Evolutionary conservation across 129 eudicot genomes (phyloP), one percentile per base, ranked within the genome.

Genomic region (Tanacetum coccineum): DNA sequence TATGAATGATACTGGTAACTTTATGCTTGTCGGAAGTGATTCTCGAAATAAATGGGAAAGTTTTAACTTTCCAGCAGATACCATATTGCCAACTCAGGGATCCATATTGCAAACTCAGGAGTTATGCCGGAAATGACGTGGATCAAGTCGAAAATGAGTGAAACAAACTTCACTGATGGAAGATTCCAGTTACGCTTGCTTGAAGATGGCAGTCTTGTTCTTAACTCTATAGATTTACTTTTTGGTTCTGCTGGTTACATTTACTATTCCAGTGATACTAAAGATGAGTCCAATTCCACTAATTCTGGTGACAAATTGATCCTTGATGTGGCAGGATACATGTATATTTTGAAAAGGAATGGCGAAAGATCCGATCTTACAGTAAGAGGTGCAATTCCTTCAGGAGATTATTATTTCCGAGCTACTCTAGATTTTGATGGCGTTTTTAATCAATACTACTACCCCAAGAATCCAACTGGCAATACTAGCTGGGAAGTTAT

Each of bases 31-130:
- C 13, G n/a, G 22, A 8, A 32, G 2, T 1, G 36, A 42, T 10
- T 70, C 78, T 15, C 11, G 6, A 6, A 20, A 15, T 28, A 6
- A 70, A 17, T 85, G 91, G 87, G 69, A 81, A 66, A 85, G 85
- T 45, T 85, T 81, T 28, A 19, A 62, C 4, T 14, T 64, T 59
- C 85, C 91, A 0, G 78, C 85, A 2, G 91, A 85, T 42, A 85
- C 87, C 0, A 15, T 82, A 15, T 26, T 58, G 63, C 44, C 63
- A 9, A 21, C 63, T 58, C 44, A 58, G n/a, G n/a, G n/a, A n/a
- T n/a, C 87, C 0, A 15, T 82, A 15, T 26, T 58, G 63, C 44
- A 44, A 9, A 21, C 63, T 58, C 44, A 58, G n/a, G n/a, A n/a
- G n/a, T n/a, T n/a, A n/a, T 18, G 4, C 4, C 0, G 26, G 18